Conservation (phyloP, 2,329 filamentous ascomycete genomes). For the Penicillium sp. region DNA sequence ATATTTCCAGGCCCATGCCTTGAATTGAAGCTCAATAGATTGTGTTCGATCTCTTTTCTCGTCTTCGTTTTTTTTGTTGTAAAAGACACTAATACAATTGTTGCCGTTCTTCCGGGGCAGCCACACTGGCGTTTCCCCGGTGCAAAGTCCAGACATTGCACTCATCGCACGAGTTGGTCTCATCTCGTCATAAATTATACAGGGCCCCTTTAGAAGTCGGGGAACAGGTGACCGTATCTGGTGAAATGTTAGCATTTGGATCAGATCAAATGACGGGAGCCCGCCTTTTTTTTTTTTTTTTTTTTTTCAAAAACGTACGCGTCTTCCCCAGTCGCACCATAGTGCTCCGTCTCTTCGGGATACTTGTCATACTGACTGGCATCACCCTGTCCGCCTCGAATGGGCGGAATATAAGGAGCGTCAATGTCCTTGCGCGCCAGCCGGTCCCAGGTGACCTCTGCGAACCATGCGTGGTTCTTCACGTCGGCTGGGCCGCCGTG, state of each 20-base stretch:
- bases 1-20: constrained; percentile 20
- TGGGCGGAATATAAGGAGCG: constrained; percentile 92
- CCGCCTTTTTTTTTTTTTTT: no score
- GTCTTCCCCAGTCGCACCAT: constrained; percentile 72
- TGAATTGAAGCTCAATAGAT: constrained; percentile 14
- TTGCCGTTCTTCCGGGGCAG: constrained; percentile 15
- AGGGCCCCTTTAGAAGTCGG: constrained; percentile 56
- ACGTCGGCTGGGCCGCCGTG: constrained; percentile 87
- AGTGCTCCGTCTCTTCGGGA: constrained; percentile 91
- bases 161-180: constrained; percentile 15
- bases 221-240: constrained; percentile 69
- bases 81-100: neutral
- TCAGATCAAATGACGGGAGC: neutral
- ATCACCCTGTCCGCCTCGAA: constrained; percentile 88
- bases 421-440: constrained; percentile 94
- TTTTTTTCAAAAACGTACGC: constrained; percentile 58
- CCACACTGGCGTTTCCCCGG: constrained; percentile 8
- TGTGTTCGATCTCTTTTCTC: neutral
- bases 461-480: constrained; percentile 93
- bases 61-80: no score
- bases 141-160: constrained; percentile 14
- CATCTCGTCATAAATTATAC: constrained; percentile 30
- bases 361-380: constrained; percentile 98
- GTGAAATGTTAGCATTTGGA: constrained; percentile 1
- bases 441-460: constrained; percentile 95